These are phyloP conservation scores for Melampsora larici-populina DNA, from an alignment of 1,284 basidiomycete species.

Conservation along the genomic window DNA sequence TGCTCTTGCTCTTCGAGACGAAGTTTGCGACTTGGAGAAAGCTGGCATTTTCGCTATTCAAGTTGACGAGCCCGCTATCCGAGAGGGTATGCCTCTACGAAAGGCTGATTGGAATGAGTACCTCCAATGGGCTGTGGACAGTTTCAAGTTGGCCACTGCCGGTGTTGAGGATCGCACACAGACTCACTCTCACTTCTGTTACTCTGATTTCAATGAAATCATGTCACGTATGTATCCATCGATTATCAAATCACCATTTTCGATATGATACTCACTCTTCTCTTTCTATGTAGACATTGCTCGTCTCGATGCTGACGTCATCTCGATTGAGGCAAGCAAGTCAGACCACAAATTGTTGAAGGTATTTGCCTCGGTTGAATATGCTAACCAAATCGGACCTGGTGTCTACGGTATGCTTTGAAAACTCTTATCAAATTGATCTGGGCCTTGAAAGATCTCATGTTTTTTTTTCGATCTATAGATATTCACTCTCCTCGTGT, in stretches of 20 bases:
- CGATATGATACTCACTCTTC: background rate
- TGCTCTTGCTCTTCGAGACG: constrained; percentile 95
- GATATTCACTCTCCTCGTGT: constrained; percentile 99
- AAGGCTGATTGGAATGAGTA: constrained; percentile 90
- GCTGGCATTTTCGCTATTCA: constrained; percentile 97
- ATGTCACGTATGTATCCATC: constrained; percentile 30
- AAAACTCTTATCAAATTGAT: constrained; percentile 52
- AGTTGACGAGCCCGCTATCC: constrained; percentile 98
- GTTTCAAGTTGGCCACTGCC: constrained; percentile 91
- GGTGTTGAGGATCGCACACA: constrained; percentile 88
- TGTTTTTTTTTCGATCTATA: constrained; percentile 52
- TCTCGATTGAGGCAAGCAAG: constrained; percentile 84
- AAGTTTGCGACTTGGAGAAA: constrained; percentile 95
- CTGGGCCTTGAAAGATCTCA: constrained; percentile 47
- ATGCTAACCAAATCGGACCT: constrained; percentile 97
- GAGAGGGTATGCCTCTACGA: constrained; percentile 93
- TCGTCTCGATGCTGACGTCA: constrained; percentile 96
- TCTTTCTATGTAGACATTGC: constrained; percentile 96
- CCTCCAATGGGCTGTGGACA: constrained; percentile 94
- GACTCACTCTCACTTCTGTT: constrained; percentile 98
- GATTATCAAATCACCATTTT: background rate
- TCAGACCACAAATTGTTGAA: constrained; percentile 94
- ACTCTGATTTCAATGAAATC: constrained; percentile 63
- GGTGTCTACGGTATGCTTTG: constrained; percentile 60
- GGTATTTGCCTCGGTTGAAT: constrained; percentile 91